A percentile compares a stretch with the other conserved stretches of the same genome.
Conservation (phyloP, 495 filamentous ascomycete species). For the Penicillium bialowiezense region DNA sequence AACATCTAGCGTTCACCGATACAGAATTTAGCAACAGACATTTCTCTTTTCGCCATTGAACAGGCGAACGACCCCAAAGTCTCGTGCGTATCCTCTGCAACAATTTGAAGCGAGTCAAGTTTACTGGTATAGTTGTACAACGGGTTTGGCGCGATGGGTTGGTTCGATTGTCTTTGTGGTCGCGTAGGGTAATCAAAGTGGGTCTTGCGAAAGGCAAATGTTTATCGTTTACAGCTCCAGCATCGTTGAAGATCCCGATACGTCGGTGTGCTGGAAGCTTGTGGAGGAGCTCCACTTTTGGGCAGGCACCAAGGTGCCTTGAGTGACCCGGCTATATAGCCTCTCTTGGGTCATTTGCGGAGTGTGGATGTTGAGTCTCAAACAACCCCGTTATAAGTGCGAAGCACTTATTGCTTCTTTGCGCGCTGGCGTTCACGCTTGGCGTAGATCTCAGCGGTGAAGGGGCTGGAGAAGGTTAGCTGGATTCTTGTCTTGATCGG, state of each 20-base stretch:
- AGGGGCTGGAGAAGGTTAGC: constrained; percentile 59
- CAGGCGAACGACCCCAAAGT: background rate
- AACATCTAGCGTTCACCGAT: background rate
- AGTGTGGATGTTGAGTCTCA: constrained; percentile 38
- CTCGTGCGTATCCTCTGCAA: background rate
- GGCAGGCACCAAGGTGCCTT: constrained; percentile 1
- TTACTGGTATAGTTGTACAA: constrained; percentile 3
- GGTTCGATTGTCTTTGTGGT: constrained; percentile 14
- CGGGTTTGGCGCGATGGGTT: constrained; percentile 23
- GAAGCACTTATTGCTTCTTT: constrained; percentile 36
- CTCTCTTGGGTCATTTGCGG: constrained; percentile 15
- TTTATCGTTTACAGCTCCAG: constrained; percentile 27
- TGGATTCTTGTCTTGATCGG: background rate
- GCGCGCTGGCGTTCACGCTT: constrained; percentile 63
- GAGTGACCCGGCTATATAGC: constrained; percentile 4
- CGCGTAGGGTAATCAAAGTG: constrained; percentile 23
- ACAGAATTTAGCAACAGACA: background rate
- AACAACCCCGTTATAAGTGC: constrained; percentile 16
- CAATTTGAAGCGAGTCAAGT: background rate
- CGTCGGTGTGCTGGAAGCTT: constrained; percentile 14
- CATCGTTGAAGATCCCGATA: constrained; percentile 32
- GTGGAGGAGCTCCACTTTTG: constrained; percentile 1
- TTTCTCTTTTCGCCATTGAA: background rate
- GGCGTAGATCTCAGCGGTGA: constrained; percentile 89
- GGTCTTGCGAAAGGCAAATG: constrained; percentile 4